Conservation (phyloP, 2,329 filamentous ascomycete species). For the Ceratocystiopsis brevicomis region DNA sequence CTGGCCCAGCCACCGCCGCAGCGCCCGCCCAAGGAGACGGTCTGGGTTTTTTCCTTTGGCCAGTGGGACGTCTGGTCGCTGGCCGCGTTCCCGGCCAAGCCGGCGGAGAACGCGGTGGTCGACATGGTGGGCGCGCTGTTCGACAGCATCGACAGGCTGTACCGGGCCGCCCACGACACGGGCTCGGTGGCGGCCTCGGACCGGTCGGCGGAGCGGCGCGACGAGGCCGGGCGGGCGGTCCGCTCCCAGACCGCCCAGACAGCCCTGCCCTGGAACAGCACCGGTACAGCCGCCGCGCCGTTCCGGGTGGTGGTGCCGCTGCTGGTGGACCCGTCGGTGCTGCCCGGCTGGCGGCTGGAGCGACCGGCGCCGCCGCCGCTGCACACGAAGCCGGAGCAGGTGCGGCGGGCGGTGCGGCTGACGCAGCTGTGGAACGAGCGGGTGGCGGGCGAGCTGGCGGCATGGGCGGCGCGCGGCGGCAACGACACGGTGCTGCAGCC, state of each 20-base stretch:
- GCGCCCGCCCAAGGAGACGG: constrained; percentile 23
- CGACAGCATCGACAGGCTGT: constrained; percentile 27
- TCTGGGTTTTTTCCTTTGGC: constrained; percentile 35
- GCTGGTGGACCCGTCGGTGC: constrained; percentile 33
- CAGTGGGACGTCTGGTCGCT: constrained; percentile 36
- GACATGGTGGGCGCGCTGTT: constrained; percentile 22
- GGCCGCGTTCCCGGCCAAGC: constrained; percentile 24
- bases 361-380: constrained; percentile 24
- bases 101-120: constrained; percentile 20
- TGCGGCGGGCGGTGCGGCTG: constrained; percentile 33
- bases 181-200: constrained; percentile 27
- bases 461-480: constrained; percentile 20
- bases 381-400: constrained; percentile 29
- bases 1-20: constrained; percentile 20
- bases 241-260: too few relatives aligned
- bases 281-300: constrained; percentile 11
- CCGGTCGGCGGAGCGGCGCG: constrained; percentile 12
- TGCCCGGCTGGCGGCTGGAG: constrained; percentile 30
- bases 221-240: not conserved
- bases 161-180: constrained; percentile 22
- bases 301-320: constrained; percentile 34
- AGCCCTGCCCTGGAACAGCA: constrained; percentile 6
- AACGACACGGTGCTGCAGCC: not conserved
- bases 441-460: constrained; percentile 20
- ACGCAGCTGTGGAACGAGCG: constrained; percentile 30